Conservation (phyloP, 306 rosid species). For the Prunus fruticosa region DNA sequence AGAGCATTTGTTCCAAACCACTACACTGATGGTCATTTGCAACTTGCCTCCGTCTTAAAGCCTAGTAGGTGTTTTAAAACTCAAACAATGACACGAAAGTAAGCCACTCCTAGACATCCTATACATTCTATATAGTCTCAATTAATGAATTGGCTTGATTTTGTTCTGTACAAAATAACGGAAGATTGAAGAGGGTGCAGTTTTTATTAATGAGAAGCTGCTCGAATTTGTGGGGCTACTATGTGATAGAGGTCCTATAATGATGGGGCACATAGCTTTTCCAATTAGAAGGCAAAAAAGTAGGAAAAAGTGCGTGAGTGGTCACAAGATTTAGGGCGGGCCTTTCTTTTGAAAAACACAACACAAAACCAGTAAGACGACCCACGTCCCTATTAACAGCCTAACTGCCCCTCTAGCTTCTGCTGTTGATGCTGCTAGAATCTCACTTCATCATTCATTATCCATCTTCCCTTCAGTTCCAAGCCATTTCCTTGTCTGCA, state of each 20-base stretch:
- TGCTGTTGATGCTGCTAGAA: not conserved
- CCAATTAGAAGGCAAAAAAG: slow-evolving; percentile 32
- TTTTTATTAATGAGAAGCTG: not conserved
- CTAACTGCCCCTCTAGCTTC: slow-evolving; percentile 34
- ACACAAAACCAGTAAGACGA: slow-evolving; percentile 32
- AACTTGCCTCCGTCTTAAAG: too few relatives aligned
- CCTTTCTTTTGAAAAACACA: slow-evolving; percentile 53
- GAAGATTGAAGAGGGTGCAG: slow-evolving; percentile 10
- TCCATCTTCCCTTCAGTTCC: not conserved
- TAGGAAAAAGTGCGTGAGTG: slow-evolving; percentile 55
- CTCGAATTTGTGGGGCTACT: not conserved
- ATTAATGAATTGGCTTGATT: not conserved
- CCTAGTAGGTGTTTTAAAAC: too few relatives aligned
- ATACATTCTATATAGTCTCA: not conserved
- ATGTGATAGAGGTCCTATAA: slow-evolving; percentile 31
- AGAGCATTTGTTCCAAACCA: too few relatives aligned
- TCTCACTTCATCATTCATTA: slow-evolving; percentile 13
- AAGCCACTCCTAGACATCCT: not conserved
- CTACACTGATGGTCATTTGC: rapidly evolving
- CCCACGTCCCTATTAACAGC: slow-evolving; percentile 70
- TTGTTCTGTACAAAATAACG: not conserved
- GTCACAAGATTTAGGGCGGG: slow-evolving; percentile 76
- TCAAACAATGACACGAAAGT: not conserved
- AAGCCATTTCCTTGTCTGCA: slow-evolving; percentile 11
- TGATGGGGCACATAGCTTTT: slow-evolving; percentile 28